These are phyloP conservation scores for Zizania palustris DNA, from an alignment of 202 grass and related monocot genomes.

Conservation along the genomic window DNA sequence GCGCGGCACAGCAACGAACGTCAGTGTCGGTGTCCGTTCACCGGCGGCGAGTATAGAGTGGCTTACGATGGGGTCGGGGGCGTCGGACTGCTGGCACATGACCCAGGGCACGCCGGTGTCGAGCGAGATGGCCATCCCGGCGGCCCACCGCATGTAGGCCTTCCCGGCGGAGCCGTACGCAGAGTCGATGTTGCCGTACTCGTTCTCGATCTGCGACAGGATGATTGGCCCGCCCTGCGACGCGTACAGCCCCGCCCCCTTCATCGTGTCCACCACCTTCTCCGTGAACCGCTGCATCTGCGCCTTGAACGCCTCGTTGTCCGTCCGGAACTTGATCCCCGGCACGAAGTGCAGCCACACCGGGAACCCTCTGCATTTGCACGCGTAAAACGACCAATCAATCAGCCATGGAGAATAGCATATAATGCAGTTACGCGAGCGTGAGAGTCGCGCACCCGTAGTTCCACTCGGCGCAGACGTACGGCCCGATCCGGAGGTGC, in stretches of 20 bases:
- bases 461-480: slow-evolving; percentile 99
- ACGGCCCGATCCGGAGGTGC: slow-evolving; percentile 96
- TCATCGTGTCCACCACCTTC: slow-evolving; percentile 94
- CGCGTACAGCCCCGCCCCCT: slow-evolving; percentile 88
- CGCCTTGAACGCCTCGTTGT: slow-evolving; percentile 91
- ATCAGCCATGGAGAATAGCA: not conserved
- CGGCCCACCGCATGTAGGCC: slow-evolving; percentile 82
- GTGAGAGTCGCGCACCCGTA: slow-evolving; percentile 63
- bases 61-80: slow-evolving; percentile 75
- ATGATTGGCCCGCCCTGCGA: slow-evolving; percentile 96
- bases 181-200: slow-evolving; percentile 84
- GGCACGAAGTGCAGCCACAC: slow-evolving; percentile 98
- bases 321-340: slow-evolving; percentile 93
- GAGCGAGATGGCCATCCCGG: slow-evolving; percentile 89
- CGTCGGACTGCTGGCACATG: slow-evolving; percentile 95
- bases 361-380: slow-evolving; percentile 76
- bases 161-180: slow-evolving; percentile 64
- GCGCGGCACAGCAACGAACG: not conserved
- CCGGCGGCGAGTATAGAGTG: too few species aligned
- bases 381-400: not conserved
- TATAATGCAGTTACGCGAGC: not conserved
- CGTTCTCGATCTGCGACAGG: slow-evolving; percentile 99
- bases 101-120: slow-evolving; percentile 98
- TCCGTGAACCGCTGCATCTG: slow-evolving; percentile 96
- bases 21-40: not conserved